phyloP scores from a whole-genome alignment of 768 basidiomycete genomes.

The Tricholoma flavovirens region DNA sequence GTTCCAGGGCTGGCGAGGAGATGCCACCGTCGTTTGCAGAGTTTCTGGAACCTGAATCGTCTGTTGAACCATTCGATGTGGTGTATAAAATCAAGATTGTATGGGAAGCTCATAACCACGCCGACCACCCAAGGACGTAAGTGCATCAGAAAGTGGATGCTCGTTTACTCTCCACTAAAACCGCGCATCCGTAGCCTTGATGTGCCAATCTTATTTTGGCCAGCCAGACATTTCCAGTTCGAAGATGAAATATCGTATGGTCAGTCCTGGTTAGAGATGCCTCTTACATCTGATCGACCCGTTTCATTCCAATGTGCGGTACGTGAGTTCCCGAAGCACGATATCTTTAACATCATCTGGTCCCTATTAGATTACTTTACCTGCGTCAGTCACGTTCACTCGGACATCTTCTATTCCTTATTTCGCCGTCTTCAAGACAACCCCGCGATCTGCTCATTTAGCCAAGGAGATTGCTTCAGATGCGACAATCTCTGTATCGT shows the following conservation, averaged over 20 bases:
- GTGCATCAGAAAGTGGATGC: constrained; percentile 17
- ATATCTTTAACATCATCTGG: not conserved
- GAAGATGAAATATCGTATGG: constrained; percentile 39
- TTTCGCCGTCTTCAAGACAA: constrained; percentile 69
- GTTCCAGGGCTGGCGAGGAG: constrained; percentile 46
- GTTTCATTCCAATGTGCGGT: constrained; percentile 66
- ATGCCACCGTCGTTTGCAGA: constrained; percentile 55
- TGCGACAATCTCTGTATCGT: constrained; percentile 63
- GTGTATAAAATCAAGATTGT: constrained; percentile 49
- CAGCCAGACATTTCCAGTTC: constrained; percentile 55
- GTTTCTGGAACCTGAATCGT: constrained; percentile 23
- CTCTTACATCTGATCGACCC: constrained; percentile 54
- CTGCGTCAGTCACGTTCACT: constrained; percentile 54
- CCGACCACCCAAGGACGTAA: constrained; percentile 43
- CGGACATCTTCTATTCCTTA: constrained; percentile 61
- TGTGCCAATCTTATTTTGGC: constrained; percentile 57
- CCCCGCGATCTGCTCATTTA: constrained; percentile 45
- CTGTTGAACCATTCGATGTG: constrained; percentile 32
- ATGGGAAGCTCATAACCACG: constrained; percentile 51
- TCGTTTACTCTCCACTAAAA: not conserved
- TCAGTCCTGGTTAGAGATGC: constrained; percentile 64
- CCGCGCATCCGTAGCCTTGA: constrained; percentile 42
- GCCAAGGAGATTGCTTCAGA: constrained; percentile 65
- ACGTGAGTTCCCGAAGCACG: constrained; percentile 22
- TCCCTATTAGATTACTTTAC: constrained; percentile 51